Percentiles rank a stretch among this genome's conserved stretches.
Conservation (phyloP, 768 basidiomycete species). For the Pulveroboletus sp. region DNA sequence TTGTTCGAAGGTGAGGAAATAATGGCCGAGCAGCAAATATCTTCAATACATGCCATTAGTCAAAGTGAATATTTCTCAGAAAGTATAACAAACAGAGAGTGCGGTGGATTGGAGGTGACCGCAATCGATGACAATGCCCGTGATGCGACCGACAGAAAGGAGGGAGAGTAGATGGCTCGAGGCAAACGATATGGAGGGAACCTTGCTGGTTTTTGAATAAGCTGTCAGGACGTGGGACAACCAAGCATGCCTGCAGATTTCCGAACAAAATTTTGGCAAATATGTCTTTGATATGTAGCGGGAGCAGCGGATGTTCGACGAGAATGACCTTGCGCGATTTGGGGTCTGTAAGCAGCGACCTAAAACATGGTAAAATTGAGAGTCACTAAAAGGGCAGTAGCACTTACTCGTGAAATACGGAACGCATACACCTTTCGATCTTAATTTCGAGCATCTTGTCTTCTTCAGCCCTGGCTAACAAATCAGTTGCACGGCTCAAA, state of each 20-base stretch:
- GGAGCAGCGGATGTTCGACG: constrained; percentile 84
- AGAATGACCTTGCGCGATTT: constrained; percentile 93
- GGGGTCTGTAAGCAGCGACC: constrained; percentile 89
- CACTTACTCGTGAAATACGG: constrained; percentile 80
- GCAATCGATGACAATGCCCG: constrained; percentile 89
- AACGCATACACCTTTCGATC: constrained; percentile 63
- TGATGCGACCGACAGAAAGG: constrained; percentile 81
- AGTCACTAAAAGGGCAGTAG: background rate
- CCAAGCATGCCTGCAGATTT: constrained; percentile 65
- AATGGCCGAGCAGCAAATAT: constrained; percentile 87
- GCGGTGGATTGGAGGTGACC: constrained; percentile 88
- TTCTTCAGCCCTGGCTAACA: constrained; percentile 62
- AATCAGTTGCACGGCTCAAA: constrained; percentile 50
- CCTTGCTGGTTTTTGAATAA: constrained; percentile 40
- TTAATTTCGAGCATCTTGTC: constrained; percentile 66
- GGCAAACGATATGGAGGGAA: constrained; percentile 91
- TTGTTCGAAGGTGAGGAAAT: constrained; percentile 76
- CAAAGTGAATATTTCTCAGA: background rate
- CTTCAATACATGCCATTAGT: constrained; percentile 38
- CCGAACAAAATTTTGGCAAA: constrained; percentile 85
- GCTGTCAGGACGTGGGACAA: background rate
- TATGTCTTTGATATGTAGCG: constrained; percentile 81
- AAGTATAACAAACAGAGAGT: constrained; percentile 61
- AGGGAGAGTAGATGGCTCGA: constrained; percentile 83
- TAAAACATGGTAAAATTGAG: constrained; percentile 32